A percentile compares a stretch with the other conserved stretches of the same genome.
Evolutionary conservation across 1,284 basidiomycete genomes (phyloP).

Genomic region (Volvariella surrecta): DNA sequence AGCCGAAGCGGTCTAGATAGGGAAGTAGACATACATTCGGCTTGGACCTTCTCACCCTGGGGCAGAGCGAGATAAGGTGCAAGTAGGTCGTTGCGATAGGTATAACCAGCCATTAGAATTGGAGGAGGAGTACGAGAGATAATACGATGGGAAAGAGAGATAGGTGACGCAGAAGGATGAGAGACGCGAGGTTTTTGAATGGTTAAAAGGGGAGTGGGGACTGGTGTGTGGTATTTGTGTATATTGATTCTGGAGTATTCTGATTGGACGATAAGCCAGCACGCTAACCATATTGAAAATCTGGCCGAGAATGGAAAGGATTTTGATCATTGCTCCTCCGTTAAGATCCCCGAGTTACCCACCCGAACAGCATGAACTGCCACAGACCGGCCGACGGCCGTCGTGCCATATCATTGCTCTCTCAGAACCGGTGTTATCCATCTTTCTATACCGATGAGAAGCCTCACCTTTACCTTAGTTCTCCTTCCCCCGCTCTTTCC

Average conservation of each 20-base stretch:
- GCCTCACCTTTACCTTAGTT: no score
- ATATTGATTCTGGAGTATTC: constrained; percentile 8
- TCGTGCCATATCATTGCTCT: no score
- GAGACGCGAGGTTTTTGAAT: constrained; percentile 11
- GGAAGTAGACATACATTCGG: constrained; percentile 64
- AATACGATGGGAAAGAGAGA: constrained; percentile 7
- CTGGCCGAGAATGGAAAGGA: not conserved
- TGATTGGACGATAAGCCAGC: constrained; percentile 34
- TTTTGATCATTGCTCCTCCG: not conserved
- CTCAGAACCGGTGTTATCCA: no score
- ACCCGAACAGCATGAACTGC: no score
- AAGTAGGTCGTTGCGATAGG: constrained; percentile 77
- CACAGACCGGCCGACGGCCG: no score
- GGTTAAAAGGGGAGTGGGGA: constrained; percentile 9
- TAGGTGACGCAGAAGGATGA: constrained; percentile 12
- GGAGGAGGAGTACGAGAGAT: constrained; percentile 3
- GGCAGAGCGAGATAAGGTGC: constrained; percentile 79
- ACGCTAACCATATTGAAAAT: not conserved
- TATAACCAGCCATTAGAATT: constrained; percentile 20
- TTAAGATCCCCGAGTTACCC: no score
- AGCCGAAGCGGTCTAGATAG: no score
- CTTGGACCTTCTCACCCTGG: constrained; percentile 86
- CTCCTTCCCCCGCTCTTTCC: no score
- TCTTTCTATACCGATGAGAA: no score
- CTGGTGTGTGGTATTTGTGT: not conserved